Base-by-base conservation (phyloP, 1,139 yeast species). In the Zygosaccharomyces pseudobailii region DNA sequence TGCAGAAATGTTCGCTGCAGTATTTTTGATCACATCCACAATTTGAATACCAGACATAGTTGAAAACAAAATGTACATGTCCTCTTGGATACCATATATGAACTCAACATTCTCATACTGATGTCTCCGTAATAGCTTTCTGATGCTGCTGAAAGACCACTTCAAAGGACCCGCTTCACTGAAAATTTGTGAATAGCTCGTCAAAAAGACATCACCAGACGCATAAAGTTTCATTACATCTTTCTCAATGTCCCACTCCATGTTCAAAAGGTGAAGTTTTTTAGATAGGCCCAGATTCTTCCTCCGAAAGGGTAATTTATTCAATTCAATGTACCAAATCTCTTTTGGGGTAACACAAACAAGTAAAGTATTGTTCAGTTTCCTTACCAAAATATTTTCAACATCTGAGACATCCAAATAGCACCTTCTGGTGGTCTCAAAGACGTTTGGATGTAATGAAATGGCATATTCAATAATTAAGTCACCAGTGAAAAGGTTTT, bases 401-500 rank as follows among this genome's bases (percentile, higher is more conserved):
- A 30, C 21, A 31, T 31, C 28, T 7, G 28, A 3, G 7, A 37
- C 17, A 6, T 33, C 32, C 32, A 44, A 35, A 13, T 6, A 23
- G 27, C 21, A 25, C 27, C 46, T 38, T 7, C 36, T 38, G 3
- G 36, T 21, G 3, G 34, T 23, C 2, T 8, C 17, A 24, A 36
- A 44, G 1, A 5, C 22, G 5, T 19, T 27, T 4, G 13, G 19
- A 5, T 10, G 8, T 17, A 19, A 7, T 19, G n/a, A 33, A 9
- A 31, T n/a, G 5, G 40, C 42, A 9, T 24, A 20, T 21, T 45
- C 51, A 13, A 28, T 34, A 22, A 25, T 35, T 6, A 42, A 7
- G 8, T 31, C 39, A 6, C 51, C 51, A 19, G 23, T 45, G 6
- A 40, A 45, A 7, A 8, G 31, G 17, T 37, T 41, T 21, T 33